Conservation (phyloP, 352 stramenopile genomes). For the Pythium folliculosum region DNA sequence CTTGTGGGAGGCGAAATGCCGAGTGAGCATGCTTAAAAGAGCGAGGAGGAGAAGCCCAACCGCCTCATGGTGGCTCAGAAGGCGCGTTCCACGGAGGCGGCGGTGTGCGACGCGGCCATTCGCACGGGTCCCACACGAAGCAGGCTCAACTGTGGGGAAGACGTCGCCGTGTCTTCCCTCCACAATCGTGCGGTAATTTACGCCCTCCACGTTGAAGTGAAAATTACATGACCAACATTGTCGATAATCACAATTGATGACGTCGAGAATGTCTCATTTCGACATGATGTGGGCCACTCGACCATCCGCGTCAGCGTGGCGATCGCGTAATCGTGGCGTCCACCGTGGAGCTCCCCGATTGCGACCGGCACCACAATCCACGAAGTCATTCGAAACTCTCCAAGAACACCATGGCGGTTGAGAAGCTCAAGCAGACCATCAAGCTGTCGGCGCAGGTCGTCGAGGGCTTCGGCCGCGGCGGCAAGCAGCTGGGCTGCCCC, state of each 20-base stretch:
- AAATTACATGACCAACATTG: slow-evolving; percentile 4
- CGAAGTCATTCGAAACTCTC: not conserved
- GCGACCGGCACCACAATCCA: not conserved
- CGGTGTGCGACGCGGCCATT: not conserved
- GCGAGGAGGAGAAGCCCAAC: not conserved
- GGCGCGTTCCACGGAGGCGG: too few relatives aligned
- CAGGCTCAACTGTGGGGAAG: too few relatives aligned
- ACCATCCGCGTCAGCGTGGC: slow-evolving; percentile 2
- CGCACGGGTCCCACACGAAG: not conserved
- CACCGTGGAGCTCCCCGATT: slow-evolving; percentile 6
- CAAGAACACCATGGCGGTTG: slow-evolving; percentile 43
- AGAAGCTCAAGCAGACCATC: slow-evolving; percentile 62
- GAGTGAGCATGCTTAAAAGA: slow-evolving; percentile 1
- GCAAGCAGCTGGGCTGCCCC: slow-evolving; percentile 95
- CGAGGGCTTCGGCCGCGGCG: slow-evolving; percentile 92
- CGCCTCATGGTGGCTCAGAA: not conserved
- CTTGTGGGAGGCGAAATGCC: not conserved
- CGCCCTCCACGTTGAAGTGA: slow-evolving; percentile 2
- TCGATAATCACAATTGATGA: not conserved
- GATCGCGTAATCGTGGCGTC: slow-evolving; percentile 19
- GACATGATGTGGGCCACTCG: slow-evolving; percentile 5
- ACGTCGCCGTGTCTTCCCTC: too few relatives aligned
- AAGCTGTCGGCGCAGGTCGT: slow-evolving; percentile 90
- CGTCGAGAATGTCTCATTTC: not conserved
- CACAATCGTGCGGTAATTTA: too few relatives aligned